Conservation (phyloP, 176 grass and related monocot species). For the Carex pumila region DNA sequence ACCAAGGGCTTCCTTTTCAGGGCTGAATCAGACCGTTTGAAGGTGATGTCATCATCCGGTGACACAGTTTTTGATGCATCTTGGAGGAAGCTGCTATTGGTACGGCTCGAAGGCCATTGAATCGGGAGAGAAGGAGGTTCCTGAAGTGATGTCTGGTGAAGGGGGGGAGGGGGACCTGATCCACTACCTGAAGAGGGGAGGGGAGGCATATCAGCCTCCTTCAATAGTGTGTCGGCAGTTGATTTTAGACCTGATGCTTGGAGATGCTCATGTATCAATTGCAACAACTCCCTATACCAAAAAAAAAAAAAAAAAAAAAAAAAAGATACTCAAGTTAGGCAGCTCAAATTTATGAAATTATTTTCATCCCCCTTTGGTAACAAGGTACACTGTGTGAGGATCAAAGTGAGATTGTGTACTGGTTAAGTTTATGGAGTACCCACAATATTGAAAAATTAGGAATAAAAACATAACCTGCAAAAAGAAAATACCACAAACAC, state of each 20-base stretch:
- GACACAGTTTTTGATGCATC: conserved; percentile 28
- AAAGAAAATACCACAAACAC: background rate
- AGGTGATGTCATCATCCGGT: conserved; percentile 31
- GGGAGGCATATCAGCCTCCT: conserved; percentile 80
- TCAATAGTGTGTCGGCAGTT: conserved; percentile 71
- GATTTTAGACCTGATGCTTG: conserved; percentile 74
- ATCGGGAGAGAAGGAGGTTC: conserved; percentile 54
- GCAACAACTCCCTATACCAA: conserved; percentile 73
- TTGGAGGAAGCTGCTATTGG: conserved; percentile 50
- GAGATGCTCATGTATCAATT: conserved; percentile 94
- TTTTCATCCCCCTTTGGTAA: background rate
- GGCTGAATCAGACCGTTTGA: conserved; percentile 40
- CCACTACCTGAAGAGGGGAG: conserved; percentile 35
- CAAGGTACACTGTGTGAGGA: background rate
- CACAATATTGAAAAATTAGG: background rate
- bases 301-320: conserved; percentile 6
- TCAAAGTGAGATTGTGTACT: background rate
- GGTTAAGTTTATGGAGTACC: background rate
- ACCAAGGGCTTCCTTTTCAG: conserved; percentile 58
- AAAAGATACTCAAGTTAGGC: background rate
- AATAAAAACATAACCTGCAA: background rate
- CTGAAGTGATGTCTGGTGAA: conserved; percentile 53
- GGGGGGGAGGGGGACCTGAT: conserved; percentile 32
- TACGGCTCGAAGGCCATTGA: conserved; percentile 73
- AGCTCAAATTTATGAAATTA: background rate